Evolutionary conservation across 176 grass and related monocot species (phyloP).

Genomic region (Aegilops speltoides): DNA sequence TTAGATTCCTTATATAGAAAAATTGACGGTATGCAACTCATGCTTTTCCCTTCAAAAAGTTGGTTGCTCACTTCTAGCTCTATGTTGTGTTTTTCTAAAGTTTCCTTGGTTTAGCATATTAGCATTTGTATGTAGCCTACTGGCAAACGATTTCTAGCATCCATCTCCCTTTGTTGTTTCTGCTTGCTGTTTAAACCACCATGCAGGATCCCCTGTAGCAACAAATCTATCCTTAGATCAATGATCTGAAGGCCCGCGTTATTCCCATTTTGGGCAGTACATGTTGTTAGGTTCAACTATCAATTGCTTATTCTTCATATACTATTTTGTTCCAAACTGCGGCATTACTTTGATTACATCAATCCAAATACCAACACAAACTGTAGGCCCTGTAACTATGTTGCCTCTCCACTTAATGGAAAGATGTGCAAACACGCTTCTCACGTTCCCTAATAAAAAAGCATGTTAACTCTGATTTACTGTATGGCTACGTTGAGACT

Average conservation of each 20-base stretch:
- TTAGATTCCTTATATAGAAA: conserved; percentile 61
- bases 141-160: neutral
- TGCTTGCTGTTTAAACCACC: neutral
- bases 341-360: neutral
- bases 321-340: neutral
- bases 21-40: conserved; percentile 57
- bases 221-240: neutral
- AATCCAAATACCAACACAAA: neutral
- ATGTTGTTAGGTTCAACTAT: neutral
- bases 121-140: neutral
- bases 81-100: neutral
- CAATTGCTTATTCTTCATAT: conserved; percentile 10
- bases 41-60: neutral
- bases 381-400: neutral
- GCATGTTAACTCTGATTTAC: neutral
- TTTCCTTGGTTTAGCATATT: neutral
- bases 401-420: neutral
- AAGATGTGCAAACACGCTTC: neutral
- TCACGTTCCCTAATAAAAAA: neutral
- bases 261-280: neutral
- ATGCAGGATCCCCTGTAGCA: too few species aligned
- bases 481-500: neutral
- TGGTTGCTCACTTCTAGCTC: conserved; percentile 7
- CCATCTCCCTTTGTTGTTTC: conserved; percentile 3
- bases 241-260: neutral